Evolutionary conservation across 2,329 filamentous ascomycete genomes (phyloP).

Genomic region (Fusarium sp.): DNA sequence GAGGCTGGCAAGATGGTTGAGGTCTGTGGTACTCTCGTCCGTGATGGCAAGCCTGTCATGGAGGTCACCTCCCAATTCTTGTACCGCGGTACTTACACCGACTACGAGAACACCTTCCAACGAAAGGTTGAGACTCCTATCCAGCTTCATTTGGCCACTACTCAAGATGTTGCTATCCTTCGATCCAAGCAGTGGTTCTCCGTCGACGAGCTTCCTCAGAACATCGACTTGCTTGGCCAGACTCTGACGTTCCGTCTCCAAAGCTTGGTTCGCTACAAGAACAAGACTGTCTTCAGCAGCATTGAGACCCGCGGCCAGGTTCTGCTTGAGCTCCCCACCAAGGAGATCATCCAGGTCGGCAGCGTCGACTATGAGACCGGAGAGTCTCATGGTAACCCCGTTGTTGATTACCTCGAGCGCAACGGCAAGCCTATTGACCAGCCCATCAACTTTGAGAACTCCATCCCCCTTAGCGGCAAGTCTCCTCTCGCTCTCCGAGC

Average conservation of each 20-base stretch:
- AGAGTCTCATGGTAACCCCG: slow-evolving; percentile 92
- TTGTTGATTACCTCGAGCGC: slow-evolving; percentile 93
- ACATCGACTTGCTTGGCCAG: slow-evolving; percentile 89
- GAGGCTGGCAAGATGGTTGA: slow-evolving; percentile 99
- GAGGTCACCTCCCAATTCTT: slow-evolving; percentile 98
- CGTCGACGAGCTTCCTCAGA: slow-evolving; percentile 73
- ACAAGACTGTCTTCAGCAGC: slow-evolving; percentile 88
- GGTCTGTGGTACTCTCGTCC: slow-evolving; percentile 95
- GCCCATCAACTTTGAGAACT: slow-evolving; percentile 95
- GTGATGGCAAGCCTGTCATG: slow-evolving; percentile 88
- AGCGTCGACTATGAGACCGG: slow-evolving; percentile 95
- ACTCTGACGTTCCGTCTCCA: slow-evolving; percentile 96
- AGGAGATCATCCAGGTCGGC: slow-evolving; percentile 97
- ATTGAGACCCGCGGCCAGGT: slow-evolving; percentile 94
- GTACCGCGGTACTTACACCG: slow-evolving; percentile 90
- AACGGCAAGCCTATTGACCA: slow-evolving; percentile 94
- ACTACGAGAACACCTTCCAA: slow-evolving; percentile 99
- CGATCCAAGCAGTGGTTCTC: slow-evolving; percentile 99
- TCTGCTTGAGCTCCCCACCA: slow-evolving; percentile 91
- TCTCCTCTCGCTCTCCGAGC: slow-evolving; percentile 88
- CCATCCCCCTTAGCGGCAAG: slow-evolving; percentile 94
- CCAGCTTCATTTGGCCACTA: slow-evolving; percentile 86
- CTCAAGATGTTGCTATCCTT: slow-evolving; percentile 91
- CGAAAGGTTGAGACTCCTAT: slow-evolving; percentile 96
- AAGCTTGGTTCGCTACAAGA: slow-evolving; percentile 92